Evolutionary conservation across 192 early-diverging fungal genomes (phyloP), one percentile per base, ranked within the genome.

Genomic region (Geosiphon pyriformis): DNA sequence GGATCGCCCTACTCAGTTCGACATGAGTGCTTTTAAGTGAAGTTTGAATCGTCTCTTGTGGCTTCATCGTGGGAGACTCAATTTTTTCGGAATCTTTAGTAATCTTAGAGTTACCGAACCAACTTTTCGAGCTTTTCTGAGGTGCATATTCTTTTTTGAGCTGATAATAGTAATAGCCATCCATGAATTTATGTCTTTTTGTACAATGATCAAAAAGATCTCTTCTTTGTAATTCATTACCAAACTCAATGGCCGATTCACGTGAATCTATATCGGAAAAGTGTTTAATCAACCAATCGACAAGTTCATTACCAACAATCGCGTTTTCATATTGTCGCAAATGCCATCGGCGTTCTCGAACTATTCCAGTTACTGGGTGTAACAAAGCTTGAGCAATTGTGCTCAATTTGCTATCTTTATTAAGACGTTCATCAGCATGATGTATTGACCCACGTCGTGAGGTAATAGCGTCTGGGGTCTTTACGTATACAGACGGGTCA

Each of bases 141-240:
- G 65, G 61, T 1, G 80, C 78, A 57, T 79, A 83, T 6, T 84
- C 80, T 20, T 75, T 79, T 10, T 75, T 77, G 37, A 95, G 64
- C 32, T 83, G 81, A 70, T 96, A 98, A 81, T 92, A 96, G 69
- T 92, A 92, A 47, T 89, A 85, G 0, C 94, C 94, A 66, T 98
- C 96, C 68, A 94, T 68, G 64, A 98, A 94, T 22, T 72, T 52
- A 53, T 90, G 86, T n/a, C 76, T 71, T 4, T 74, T 77, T 27
- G 79, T 76, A 31, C 77, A 84, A 37, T 90, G 85, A 15, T 73
- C 60, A 67, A 96, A 83, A 15, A 96, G 60, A 0, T 90, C 90
- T 23, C 84, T 83, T n/a, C 84, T 76, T 61, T 92, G 71, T 48
- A 96, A 80, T 25, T 77, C 61, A 68, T 92, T 92, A 8, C 92